These are phyloP conservation scores for Lepraria neglecta DNA, from an alignment of 495 filamentous ascomycete species.

Conservation along the genomic window DNA sequence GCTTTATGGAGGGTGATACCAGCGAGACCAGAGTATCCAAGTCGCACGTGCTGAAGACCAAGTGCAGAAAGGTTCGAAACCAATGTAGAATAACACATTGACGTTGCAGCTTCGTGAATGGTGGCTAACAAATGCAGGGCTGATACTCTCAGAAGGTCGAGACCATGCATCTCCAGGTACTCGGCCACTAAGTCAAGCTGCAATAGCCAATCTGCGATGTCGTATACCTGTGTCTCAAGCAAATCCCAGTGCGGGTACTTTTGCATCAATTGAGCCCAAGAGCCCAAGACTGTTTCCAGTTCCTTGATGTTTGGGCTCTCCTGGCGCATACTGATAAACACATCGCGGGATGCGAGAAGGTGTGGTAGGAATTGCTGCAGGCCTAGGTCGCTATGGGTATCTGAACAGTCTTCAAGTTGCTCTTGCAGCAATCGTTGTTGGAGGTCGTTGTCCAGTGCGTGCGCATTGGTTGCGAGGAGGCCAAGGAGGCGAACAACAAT, in stretches of 20 bases:
- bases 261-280: conserved; percentile 49
- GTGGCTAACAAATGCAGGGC: conserved; percentile 45
- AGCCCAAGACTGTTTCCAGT: conserved; percentile 43
- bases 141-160: conserved; percentile 37
- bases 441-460: conserved; percentile 5
- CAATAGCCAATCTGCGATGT: conserved; percentile 50
- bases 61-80: conserved; percentile 54
- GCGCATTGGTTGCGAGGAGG: conserved; percentile 26
- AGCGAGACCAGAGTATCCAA: conserved; percentile 73
- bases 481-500: conserved; percentile 40
- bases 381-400: conserved; percentile 48
- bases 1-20: conserved; percentile 57
- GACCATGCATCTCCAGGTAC: conserved; percentile 70
- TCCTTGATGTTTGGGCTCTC: conserved; percentile 41
- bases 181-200: conserved; percentile 67
- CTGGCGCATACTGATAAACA: conserved; percentile 50
- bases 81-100: conserved; percentile 43
- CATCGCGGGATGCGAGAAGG: conserved; percentile 49
- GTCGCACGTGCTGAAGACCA: conserved; percentile 63
- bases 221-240: conserved; percentile 54
- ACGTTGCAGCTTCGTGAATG: conserved; percentile 50
- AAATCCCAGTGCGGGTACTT: conserved; percentile 43
- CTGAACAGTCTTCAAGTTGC: conserved; percentile 27
- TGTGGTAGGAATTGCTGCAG: conserved; percentile 50
- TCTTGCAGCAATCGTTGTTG: conserved; percentile 32